phyloP scores from a whole-genome alignment of 345 rosid genomes.

The Salix suchowensis region DNA sequence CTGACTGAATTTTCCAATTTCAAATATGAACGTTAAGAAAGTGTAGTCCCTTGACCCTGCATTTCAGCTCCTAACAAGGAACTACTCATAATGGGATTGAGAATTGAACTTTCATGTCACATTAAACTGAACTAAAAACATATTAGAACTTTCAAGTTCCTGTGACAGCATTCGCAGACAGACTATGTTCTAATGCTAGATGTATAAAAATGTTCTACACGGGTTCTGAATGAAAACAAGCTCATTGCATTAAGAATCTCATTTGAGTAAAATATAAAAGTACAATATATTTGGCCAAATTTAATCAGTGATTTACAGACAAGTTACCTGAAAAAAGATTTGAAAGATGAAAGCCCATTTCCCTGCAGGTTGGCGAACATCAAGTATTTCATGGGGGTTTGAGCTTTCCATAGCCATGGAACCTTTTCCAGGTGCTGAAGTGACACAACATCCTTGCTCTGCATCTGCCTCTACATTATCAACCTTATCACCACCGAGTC shows the following conservation, averaged over 20 bases:
- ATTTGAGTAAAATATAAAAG: not conserved
- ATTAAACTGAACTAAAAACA: not conserved
- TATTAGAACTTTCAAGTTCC: not conserved
- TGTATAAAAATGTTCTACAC: not conserved
- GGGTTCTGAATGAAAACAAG: not conserved
- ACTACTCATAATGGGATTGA: not conserved
- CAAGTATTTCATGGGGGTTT: conserved; percentile 14
- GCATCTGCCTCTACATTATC: conserved; percentile 65
- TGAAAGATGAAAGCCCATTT: conserved; percentile 64
- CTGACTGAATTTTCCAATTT: not conserved
- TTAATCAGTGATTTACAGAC: not conserved
- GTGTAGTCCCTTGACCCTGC: not conserved
- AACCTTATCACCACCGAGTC: conserved; percentile 58
- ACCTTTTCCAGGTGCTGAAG: conserved; percentile 16
- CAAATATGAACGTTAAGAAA: not conserved
- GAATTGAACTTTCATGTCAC: not conserved
- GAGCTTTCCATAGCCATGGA: conserved; percentile 33
- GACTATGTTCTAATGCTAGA: not conserved
- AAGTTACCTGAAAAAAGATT: conserved; percentile 76
- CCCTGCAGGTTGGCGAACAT: conserved; percentile 50
- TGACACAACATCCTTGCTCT: conserved; percentile 44
- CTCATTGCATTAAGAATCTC: not conserved
- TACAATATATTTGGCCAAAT: not conserved
- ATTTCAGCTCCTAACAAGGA: not conserved
- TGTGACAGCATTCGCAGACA: not conserved